phyloP scores from a whole-genome alignment of 331 rosid genomes.

The Phaseolus coccineus region DNA sequence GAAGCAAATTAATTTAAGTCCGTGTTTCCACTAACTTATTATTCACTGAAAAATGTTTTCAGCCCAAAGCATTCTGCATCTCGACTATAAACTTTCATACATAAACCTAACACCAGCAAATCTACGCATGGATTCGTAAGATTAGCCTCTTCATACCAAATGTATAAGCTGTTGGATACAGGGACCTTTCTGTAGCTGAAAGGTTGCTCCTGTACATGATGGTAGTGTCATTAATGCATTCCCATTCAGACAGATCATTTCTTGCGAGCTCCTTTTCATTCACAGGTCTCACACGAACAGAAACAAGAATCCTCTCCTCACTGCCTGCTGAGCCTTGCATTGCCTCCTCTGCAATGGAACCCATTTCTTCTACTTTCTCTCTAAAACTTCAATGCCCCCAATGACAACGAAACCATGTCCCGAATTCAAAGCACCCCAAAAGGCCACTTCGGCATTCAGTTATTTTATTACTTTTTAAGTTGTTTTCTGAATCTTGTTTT shows the following conservation, averaged over 20 bases:
- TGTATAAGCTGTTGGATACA: conserved; percentile 78
- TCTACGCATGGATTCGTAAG: conserved; percentile 5
- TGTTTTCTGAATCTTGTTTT: conserved; percentile 35
- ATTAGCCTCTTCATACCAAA: conserved; percentile 65
- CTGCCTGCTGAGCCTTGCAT: conserved; percentile 45
- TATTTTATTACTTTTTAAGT: conserved; percentile 43
- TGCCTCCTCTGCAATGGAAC: conserved; percentile 62
- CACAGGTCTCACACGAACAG: conserved; percentile 80
- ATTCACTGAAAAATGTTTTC: not conserved
- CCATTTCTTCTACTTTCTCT: conserved; percentile 62
- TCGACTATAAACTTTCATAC: not conserved
- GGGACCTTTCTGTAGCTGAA: conserved; percentile 77
- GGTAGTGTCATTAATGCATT: conserved; percentile 74
- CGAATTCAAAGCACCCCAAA: conserved; percentile 36
- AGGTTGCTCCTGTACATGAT: conserved; percentile 75
- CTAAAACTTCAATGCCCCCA: conserved; percentile 49
- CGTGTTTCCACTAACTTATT: not conserved
- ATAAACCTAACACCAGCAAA: conserved; percentile 21
- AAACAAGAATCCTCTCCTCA: conserved; percentile 72
- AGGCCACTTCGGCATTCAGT: conserved; percentile 42
- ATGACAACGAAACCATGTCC: conserved; percentile 44
- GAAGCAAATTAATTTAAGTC: conserved; percentile 1
- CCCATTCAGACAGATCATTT: conserved; percentile 85
- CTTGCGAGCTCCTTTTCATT: conserved; percentile 65
- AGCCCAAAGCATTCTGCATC: conserved; percentile 17